Percentiles rank a stretch among this genome's conserved stretches.
Conservation (phyloP, 2,329 filamentous ascomycete species). For the Rutstroemia sydowiana region DNA sequence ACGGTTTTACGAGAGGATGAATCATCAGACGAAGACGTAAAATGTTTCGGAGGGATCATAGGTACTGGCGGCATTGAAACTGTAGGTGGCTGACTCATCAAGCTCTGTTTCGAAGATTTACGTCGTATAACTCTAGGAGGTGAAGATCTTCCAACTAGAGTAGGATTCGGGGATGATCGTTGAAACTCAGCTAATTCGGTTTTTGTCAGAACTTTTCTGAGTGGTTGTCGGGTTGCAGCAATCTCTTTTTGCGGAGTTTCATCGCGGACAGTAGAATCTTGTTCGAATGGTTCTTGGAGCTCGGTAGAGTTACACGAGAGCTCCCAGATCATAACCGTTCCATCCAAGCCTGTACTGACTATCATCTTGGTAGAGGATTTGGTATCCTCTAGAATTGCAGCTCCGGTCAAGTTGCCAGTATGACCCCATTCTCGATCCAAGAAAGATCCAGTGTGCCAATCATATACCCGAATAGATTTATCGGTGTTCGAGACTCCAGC, state of each 20-base stretch:
- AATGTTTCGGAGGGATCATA: slow-evolving; percentile 21
- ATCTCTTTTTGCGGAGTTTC: slow-evolving; percentile 37
- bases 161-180: slow-evolving; percentile 37
- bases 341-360: slow-evolving; percentile 71
- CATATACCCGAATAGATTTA: slow-evolving; percentile 89
- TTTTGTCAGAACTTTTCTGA: slow-evolving; percentile 80
- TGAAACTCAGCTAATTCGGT: slow-evolving; percentile 79
- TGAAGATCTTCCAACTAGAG: slow-evolving; percentile 41
- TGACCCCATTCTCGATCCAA: slow-evolving; percentile 91
- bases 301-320: slow-evolving; percentile 22
- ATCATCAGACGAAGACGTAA: slow-evolving; percentile 25
- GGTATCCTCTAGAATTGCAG: slow-evolving; percentile 57
- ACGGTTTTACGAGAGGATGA: slow-evolving; percentile 16
- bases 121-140: slow-evolving; percentile 48
- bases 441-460: slow-evolving; percentile 66
- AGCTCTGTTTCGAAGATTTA: slow-evolving; percentile 45
- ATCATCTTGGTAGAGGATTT: slow-evolving; percentile 49
- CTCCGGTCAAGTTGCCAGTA: slow-evolving; percentile 84
- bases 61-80: slow-evolving; percentile 27
- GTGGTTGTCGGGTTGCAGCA: slow-evolving; percentile 58
- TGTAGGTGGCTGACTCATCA: slow-evolving; percentile 45
- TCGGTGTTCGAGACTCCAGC: slow-evolving; percentile 90
- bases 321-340: slow-evolving; percentile 72
- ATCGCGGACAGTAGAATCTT: slow-evolving; percentile 11
- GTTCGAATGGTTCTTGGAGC: slow-evolving; percentile 17